Evolutionary conservation across 805 yeast species (phyloP).

Genomic region (Saccharomycopsis capsularis): DNA sequence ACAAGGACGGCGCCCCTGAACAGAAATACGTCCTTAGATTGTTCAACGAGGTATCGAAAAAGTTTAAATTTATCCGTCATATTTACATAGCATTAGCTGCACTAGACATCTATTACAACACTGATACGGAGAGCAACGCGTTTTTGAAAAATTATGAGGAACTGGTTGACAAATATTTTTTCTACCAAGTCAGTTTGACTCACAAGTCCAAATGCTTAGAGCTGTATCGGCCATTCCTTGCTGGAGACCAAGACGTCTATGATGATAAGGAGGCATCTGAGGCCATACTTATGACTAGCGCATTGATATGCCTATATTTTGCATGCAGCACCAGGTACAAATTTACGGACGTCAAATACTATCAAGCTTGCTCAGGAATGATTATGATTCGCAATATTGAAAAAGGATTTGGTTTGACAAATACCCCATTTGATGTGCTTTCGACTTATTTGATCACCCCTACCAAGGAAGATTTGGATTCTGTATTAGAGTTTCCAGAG

Average conservation of each 20-base stretch:
- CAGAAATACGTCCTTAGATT: neutral
- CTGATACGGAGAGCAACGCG: neutral
- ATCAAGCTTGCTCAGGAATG: slow-evolving; percentile 1
- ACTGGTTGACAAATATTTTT: slow-evolving; percentile 8
- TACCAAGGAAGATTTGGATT: slow-evolving; percentile 1
- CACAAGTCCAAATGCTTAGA: slow-evolving; percentile 11
- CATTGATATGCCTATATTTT: slow-evolving; percentile 5
- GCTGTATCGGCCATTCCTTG: neutral
- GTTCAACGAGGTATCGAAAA: slow-evolving; percentile 4
- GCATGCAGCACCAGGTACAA: slow-evolving; percentile 3
- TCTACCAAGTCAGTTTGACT: slow-evolving; percentile 6
- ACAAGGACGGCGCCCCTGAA: neutral
- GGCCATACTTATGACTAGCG: slow-evolving; percentile 6
- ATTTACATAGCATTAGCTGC: slow-evolving; percentile 11
- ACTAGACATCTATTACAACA: slow-evolving; percentile 8
- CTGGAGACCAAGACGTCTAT: neutral
- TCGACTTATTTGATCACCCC: neutral
- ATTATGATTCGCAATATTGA: neutral
- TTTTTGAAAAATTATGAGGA: slow-evolving; percentile 5
- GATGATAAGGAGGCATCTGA: neutral
- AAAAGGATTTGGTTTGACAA: neutral
- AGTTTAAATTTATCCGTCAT: slow-evolving; percentile 8
- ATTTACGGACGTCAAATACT: slow-evolving; percentile 6
- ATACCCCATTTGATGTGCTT: slow-evolving; percentile 1
- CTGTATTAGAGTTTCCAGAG: slow-evolving; percentile 1